phyloP scores from a whole-genome alignment of 306 rosid genomes.

The Calophaca sinica region DNA sequence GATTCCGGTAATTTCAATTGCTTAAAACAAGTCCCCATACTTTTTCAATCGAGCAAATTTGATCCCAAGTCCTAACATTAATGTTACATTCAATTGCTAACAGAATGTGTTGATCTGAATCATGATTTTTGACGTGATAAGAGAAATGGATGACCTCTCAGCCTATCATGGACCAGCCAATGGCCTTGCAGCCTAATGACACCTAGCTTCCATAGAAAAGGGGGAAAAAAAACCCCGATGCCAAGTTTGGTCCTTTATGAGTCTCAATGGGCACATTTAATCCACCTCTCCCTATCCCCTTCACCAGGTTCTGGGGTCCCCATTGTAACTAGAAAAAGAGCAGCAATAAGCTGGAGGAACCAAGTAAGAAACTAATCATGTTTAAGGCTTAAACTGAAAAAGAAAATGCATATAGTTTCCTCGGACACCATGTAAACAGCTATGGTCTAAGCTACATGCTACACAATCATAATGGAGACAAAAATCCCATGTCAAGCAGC shows the following conservation, averaged over 20 bases:
- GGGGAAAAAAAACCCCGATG: constrained; percentile 1
- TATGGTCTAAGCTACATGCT: constrained; percentile 30
- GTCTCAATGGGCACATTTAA: constrained; percentile 20
- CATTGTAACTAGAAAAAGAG: constrained; percentile 10
- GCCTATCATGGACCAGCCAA: constrained; percentile 14
- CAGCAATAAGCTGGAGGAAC: constrained; percentile 29
- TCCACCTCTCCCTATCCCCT: constrained; percentile 31
- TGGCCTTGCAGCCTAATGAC: constrained; percentile 24
- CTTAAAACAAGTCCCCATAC: neutral
- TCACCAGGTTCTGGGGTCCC: neutral
- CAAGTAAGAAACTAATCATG: constrained; percentile 19
- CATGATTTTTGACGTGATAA: neutral
- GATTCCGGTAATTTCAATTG: constrained; percentile 1
- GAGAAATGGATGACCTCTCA: constrained; percentile 17
- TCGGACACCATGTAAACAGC: constrained; percentile 30
- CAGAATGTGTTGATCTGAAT: neutral
- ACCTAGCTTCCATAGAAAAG: constrained; percentile 16
- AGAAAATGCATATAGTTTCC: constrained; percentile 36
- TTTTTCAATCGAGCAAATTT: neutral
- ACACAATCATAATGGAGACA: constrained; percentile 28
- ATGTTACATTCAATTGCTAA: neutral
- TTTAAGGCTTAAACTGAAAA: constrained; percentile 40
- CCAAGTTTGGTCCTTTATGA: constrained; percentile 5
- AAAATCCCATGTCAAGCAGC: constrained; percentile 26
- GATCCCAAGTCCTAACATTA: neutral